Percentiles rank a stretch among this genome's conserved stretches.
These are phyloP conservation scores for Paraphaeosphaeria minitans DNA, from an alignment of 2,329 filamentous ascomycete genomes.

Conservation along the genomic window DNA sequence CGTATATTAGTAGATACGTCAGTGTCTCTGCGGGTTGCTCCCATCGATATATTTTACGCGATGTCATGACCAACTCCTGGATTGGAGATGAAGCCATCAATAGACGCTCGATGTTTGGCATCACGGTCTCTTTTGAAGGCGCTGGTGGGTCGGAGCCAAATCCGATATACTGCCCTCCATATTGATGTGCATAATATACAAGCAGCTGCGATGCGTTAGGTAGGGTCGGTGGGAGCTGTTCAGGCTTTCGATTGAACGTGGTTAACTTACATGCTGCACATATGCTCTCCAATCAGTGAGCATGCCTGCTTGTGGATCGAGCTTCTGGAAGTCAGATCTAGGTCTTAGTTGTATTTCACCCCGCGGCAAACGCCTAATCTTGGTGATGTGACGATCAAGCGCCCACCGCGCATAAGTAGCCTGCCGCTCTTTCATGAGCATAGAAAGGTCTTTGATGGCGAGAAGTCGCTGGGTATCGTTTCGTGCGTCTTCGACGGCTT, in stretches of 20 bases:
- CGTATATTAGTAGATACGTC: constrained; percentile 36
- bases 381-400: constrained; percentile 44
- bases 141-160: constrained; percentile 34
- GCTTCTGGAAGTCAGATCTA: constrained; percentile 28
- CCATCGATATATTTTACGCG: constrained; percentile 46
- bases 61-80: constrained; percentile 43
- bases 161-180: constrained; percentile 47
- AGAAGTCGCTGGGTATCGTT: constrained; percentile 20
- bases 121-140: constrained; percentile 39
- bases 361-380: constrained; percentile 36
- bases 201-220: constrained; percentile 31
- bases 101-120: constrained; percentile 45
- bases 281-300: constrained; percentile 40
- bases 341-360: constrained; percentile 24
- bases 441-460: constrained; percentile 25
- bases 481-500: constrained; percentile 23
- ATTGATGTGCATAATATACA: constrained; percentile 34
- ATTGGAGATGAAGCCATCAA: constrained; percentile 46
- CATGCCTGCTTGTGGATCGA: constrained; percentile 20
- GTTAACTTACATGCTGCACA: constrained; percentile 26
- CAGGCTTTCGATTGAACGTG: background rate
- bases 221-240: background rate
- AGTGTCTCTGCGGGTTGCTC: constrained; percentile 37
- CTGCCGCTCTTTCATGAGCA: constrained; percentile 35
- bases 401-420: constrained; percentile 45